A percentile compares a stretch with the other conserved stretches of the same genome.
Evolutionary conservation across 2,329 filamentous ascomycete species (phyloP).

Genomic region (Knufia fluminis): DNA sequence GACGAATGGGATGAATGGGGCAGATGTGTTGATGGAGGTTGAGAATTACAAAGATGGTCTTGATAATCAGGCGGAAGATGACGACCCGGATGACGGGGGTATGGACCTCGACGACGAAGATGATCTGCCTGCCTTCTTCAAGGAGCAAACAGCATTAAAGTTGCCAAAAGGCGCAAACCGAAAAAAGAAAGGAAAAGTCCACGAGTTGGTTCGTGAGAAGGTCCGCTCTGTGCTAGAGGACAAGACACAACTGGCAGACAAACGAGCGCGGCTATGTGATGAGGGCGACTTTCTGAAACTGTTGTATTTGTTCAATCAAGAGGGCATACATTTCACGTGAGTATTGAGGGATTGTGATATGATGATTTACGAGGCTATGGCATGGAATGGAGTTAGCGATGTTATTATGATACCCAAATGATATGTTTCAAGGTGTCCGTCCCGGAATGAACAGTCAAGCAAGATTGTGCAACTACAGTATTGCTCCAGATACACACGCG

Average conservation of each 20-base stretch:
- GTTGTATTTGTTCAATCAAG: conserved; percentile 75
- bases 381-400: too few relatives aligned
- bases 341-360: too few relatives aligned
- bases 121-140: conserved; percentile 76
- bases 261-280: conserved; percentile 75
- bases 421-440: too few relatives aligned
- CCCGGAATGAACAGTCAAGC: too few relatives aligned
- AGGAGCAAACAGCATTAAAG: conserved; percentile 40
- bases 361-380: too few relatives aligned
- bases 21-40: conserved; percentile 31
- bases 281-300: conserved; percentile 85
- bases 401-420: too few relatives aligned
- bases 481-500: neutral
- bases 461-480: neutral
- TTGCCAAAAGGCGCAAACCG: conserved; percentile 41
- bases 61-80: conserved; percentile 22
- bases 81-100: conserved; percentile 43
- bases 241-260: conserved; percentile 69
- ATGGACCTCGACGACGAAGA: conserved; percentile 43
- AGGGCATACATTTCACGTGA: conserved; percentile 84
- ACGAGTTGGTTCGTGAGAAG: conserved; percentile 75
- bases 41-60: conserved; percentile 22
- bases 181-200: conserved; percentile 70
- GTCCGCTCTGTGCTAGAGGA: conserved; percentile 75
- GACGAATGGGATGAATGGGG: conserved; percentile 8